phyloP scores from a whole-genome alignment of 2,329 filamentous ascomycete species.

The Colletotrichum caudatum region DNA sequence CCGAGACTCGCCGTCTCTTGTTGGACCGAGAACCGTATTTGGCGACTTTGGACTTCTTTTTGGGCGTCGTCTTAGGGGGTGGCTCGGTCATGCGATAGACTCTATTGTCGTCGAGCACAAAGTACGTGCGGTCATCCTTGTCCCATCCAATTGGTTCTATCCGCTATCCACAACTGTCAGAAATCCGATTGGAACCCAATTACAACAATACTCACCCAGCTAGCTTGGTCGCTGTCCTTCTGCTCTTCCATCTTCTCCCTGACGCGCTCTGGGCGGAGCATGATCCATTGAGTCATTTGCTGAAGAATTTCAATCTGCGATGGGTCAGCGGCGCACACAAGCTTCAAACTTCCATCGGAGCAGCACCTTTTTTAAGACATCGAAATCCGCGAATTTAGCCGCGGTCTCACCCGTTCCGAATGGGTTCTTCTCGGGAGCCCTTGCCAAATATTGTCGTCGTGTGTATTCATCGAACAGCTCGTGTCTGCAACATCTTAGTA shows the following conservation, averaged over 20 bases:
- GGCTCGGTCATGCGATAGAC: slow-evolving; percentile 90
- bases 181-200: too few species aligned
- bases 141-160: slow-evolving; percentile 93
- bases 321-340: not conserved
- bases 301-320: slow-evolving; percentile 80
- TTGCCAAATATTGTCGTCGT: slow-evolving; percentile 87
- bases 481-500: slow-evolving; percentile 56
- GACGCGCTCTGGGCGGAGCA: slow-evolving; percentile 88
- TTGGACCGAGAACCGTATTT: slow-evolving; percentile 72
- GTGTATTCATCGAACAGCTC: slow-evolving; percentile 96
- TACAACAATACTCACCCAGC: slow-evolving; percentile 74
- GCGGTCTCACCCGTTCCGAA: slow-evolving; percentile 84
- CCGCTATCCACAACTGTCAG: slow-evolving; percentile 57
- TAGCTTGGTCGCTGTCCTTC: slow-evolving; percentile 82
- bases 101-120: slow-evolving; percentile 92
- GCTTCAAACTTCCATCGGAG: too few species aligned
- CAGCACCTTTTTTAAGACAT: slow-evolving; percentile 81
- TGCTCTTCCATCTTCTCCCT: slow-evolving; percentile 87
- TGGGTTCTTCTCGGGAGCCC: slow-evolving; percentile 82
- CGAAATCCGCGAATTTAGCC: slow-evolving; percentile 81
- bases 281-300: slow-evolving; percentile 88
- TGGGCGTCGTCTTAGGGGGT: slow-evolving; percentile 71
- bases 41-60: slow-evolving; percentile 75
- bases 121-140: slow-evolving; percentile 85
- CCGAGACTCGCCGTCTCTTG: slow-evolving; percentile 75